Evolutionary conservation across 768 basidiomycete species (phyloP), one percentile per base, ranked within the genome.

Genomic region (Leccinum obscurum): DNA sequence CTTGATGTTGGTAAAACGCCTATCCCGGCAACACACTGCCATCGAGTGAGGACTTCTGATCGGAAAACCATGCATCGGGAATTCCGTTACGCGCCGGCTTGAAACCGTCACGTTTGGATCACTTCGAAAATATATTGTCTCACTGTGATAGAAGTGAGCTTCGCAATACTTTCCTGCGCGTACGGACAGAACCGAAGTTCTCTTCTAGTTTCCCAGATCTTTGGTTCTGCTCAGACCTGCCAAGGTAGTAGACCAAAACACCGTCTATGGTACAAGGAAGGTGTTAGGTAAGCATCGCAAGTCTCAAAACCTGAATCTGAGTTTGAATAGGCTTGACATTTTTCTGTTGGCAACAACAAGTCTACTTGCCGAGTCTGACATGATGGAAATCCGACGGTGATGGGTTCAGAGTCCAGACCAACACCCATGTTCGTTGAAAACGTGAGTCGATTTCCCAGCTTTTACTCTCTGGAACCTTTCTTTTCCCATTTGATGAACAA

Each of bases 401-500:
- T 46, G 41, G 9, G n/a, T 41, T n/a, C 41, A n/a, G n/a, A 17
- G 39, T 44, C n/a, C 10, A 20, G 5, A 11, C 41, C 20, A 46
- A 20, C 44, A 44, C 41, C 41, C n/a, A 44, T n/a, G 44, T 46
- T 46, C 22, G 24, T 49, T 24, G 2, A 15, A 10, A 51, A 51
- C 7, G 50, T 51, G 50, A 51, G 50, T 51, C 17, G 28, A 28
- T 2, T n/a, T 52, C n/a, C 28, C n/a, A 52, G 8, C 9, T 52
- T 22, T 49, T 49, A 26, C 22, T 26, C 22, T 15, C 59, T 51
- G 28, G 50, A 41, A 26, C 28, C 4, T 17, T 9, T 30, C 48
- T 64, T 28, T 22, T n/a, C 20, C 15, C 15, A 48, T 49, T 64
- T 76, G 78, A 79, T 79, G 79, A 79, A 70, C 51, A 61, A 64